Evolutionary conservation across 2,329 filamentous ascomycete species (phyloP), one percentile per base, ranked within the genome.

Genomic region (Teratosphaeria viscida): DNA sequence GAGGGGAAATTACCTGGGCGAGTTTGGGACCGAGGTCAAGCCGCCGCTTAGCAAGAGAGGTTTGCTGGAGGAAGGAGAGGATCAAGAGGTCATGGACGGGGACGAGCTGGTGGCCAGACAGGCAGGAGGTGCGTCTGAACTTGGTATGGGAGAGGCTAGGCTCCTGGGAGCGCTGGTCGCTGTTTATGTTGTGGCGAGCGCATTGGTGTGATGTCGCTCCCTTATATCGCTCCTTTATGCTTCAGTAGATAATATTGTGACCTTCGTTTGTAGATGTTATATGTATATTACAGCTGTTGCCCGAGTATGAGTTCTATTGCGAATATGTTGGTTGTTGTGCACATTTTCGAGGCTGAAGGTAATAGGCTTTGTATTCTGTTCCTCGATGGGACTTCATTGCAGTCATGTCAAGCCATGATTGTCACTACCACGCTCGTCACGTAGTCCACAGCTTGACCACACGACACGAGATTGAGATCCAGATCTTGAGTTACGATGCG

Each of bases 21-120:
- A 66, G 27, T 76, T 74, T 59, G 59, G 56, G 14, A 57, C 67
- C 5, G 74, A 76, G 61, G 74, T 76, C 3, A 54, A 27, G 68
- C 66, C 4, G 64, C 61, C 27, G 63, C 57, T 19, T 56, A 61
- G 26, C 59, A 60, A 29, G 60, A 61, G 47, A 65, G 67, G 16
- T 43, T 68, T 39, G 62, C 65, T 7, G 59, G 52, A 26, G 65
- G 57, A 16, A 29, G 54, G 52, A 43, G 23, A 56, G 35, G 32
- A 16, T 29, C 52, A 54, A 43, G n/a, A 56, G 32, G 34, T 35
- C 35, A 12, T 53, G 27, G 23, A 54, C 47, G 11, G 57, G 59
- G 49, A 26, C 5, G 67, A 16, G 34, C 67, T 35, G 62, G 66
- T 8, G 61, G 47, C 23, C 62, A 56, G 11, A 27, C 56, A 52